Conservation (phyloP, 2,329 filamentous ascomycete genomes). For the Phialophora expanda region DNA sequence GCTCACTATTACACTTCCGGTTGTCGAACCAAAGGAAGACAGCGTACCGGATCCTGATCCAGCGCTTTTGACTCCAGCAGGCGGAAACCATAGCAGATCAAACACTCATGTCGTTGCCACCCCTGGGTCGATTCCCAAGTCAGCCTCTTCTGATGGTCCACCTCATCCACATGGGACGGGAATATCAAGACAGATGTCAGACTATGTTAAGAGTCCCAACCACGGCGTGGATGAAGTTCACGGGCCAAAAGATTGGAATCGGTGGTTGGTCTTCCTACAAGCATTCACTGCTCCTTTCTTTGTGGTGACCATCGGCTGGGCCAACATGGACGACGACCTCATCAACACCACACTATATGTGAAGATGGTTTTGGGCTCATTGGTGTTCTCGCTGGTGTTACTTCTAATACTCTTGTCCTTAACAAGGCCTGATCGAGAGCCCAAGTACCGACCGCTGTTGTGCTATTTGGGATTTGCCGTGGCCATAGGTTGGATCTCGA, state of each 20-base stretch:
- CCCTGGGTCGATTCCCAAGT: slow-evolving; percentile 46
- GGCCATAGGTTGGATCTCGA: slow-evolving; percentile 93
- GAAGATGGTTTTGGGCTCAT: slow-evolving; percentile 64
- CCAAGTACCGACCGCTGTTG: slow-evolving; percentile 75
- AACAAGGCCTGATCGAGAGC: slow-evolving; percentile 70
- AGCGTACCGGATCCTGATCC: slow-evolving; percentile 54
- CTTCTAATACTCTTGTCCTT: slow-evolving; percentile 70
- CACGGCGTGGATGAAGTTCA: slow-evolving; percentile 45
- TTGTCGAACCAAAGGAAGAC: slow-evolving; percentile 73
- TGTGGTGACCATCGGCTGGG: slow-evolving; percentile 72
- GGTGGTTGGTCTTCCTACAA: slow-evolving; percentile 86
- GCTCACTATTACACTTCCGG: slow-evolving; percentile 85
- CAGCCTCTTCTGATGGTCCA: slow-evolving; percentile 13
- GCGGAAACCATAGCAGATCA: slow-evolving; percentile 27
- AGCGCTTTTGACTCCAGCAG: slow-evolving; percentile 35
- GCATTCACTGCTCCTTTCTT: slow-evolving; percentile 87
- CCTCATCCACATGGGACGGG: slow-evolving; percentile 30
- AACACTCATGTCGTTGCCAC: slow-evolving; percentile 44
- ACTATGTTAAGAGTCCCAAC: slow-evolving; percentile 46
- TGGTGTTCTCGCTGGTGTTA: slow-evolving; percentile 70
- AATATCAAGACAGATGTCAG: slow-evolving; percentile 44
- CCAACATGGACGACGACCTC: slow-evolving; percentile 57
- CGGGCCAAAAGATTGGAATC: slow-evolving; percentile 71
- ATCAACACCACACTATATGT: slow-evolving; percentile 55
- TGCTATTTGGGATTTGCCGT: slow-evolving; percentile 91